Evolutionary conservation across 345 rosid species (phyloP).

Genomic region (Theobroma cacao): DNA sequence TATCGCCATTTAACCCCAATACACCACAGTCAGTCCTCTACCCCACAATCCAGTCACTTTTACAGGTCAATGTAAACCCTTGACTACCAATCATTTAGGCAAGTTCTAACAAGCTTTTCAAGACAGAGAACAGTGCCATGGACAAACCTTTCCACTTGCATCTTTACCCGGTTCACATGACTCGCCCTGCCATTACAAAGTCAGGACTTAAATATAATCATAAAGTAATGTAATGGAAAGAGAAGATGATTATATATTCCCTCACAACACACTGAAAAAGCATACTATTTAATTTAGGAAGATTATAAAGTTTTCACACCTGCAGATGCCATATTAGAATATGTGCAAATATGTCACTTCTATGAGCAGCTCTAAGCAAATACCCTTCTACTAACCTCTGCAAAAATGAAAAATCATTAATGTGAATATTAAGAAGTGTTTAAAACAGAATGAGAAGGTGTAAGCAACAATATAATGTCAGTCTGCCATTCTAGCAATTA

Average conservation of each 20-base stretch:
- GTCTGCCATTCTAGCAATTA: conserved; percentile 1
- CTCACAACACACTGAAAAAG: not conserved
- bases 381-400: conserved; percentile 97
- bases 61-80: not conserved
- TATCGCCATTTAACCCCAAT: not conserved
- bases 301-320: conserved; percentile 39
- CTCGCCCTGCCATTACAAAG: conserved; percentile 74
- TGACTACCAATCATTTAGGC: not conserved
- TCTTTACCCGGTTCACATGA: conserved; percentile 64
- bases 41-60: not conserved
- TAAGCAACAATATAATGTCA: not conserved
- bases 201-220: conserved; percentile 6
- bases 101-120: conserved; percentile 3
- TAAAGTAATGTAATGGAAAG: conserved; percentile 6
- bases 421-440: not conserved
- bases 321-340: conserved; percentile 97
- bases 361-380: conserved; percentile 93
- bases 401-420: conserved; percentile 21
- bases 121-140: conserved; percentile 1
- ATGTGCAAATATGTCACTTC: conserved; percentile 96
- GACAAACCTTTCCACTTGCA: conserved; percentile 56
- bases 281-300: conserved; percentile 18
- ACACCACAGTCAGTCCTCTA: not conserved
- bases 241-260: conserved; percentile 6
- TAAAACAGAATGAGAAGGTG: not conserved